Base-by-base conservation (phyloP, 345 rosid genomes). In the Citrus hindsii region DNA sequence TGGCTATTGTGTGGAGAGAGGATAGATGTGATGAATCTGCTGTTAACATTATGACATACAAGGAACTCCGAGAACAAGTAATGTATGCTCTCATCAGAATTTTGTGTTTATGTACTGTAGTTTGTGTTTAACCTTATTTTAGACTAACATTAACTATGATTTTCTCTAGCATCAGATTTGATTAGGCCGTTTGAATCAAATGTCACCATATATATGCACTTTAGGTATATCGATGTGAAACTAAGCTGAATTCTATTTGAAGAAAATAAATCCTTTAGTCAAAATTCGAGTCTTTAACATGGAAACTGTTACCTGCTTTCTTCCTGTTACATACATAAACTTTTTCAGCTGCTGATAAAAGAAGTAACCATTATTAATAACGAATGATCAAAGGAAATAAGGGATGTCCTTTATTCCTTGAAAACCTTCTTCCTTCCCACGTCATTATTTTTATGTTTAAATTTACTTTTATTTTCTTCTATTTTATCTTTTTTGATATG, bases 1-100 rank as follows among this genome's bases (percentile, higher is more conserved):
- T 86, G 77, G 99, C 98, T 28, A 37, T 93, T 76, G 86, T 89
- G 61, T 95, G 99, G 98, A 85, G 93, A 71, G 89, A 93, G 53
- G 98, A 95, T 88, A 83, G 88, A 27, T 75, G 38, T 77, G 92
- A 89, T 82, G 87, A 87, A 78, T 80, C 88, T 62, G 78, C 74
- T 35, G 77, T 91, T 71, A 89, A 83, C 42, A 69, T 12, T 48
- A 74, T 92, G 94, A 92, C 96, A 62, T 69, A 92, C 9, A 88
- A 85, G 77, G 85, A 92, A 75, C 86, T 95, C 53, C 92, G 96
- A 8, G 85, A 88, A 76, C 90, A 82, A 92, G 99, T 91, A 80
- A 92, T 87, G 96, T 95, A 93, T 79, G 96, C 69, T 77, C 13
- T 37, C 27, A 38, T 66, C 18, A 33, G 13, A 25, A 75, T 24